Evolutionary conservation across 257 asterid species (phyloP).

Genomic region (Przewalskia tangutica): DNA sequence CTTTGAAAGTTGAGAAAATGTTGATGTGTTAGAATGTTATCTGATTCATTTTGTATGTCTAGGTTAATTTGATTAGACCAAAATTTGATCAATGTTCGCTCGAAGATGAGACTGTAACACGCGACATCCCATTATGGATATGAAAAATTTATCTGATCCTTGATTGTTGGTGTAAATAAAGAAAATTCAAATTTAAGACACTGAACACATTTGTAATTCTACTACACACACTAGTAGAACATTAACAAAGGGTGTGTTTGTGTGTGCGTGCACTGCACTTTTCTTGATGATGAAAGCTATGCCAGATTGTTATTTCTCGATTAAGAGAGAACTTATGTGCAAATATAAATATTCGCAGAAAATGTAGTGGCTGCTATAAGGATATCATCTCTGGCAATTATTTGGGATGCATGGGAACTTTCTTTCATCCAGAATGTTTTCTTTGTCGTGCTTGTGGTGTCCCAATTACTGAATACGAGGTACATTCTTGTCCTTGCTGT

Average conservation of each 20-base stretch:
- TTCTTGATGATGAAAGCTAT: background rate
- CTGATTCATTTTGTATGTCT: background rate
- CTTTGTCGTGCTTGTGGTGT: constrained; percentile 79
- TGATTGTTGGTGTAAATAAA: background rate
- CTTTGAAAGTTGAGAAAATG: background rate
- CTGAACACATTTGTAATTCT: background rate
- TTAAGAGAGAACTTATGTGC: background rate
- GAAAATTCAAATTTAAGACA: background rate
- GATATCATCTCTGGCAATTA: constrained; percentile 77
- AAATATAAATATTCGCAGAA: constrained; percentile 33
- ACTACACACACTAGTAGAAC: background rate
- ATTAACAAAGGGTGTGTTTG: background rate
- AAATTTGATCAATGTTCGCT: background rate
- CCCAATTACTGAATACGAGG: constrained; percentile 93
- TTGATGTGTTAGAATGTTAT: background rate
- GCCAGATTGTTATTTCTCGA: background rate
- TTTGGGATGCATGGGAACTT: constrained; percentile 83
- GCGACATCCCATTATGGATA: background rate
- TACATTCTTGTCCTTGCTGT: constrained; percentile 9
- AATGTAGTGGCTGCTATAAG: constrained; percentile 79
- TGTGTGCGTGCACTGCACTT: background rate
- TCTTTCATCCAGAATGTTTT: constrained; percentile 97
- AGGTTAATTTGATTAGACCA: background rate
- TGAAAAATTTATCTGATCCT: background rate
- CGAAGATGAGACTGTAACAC: background rate